Evolutionary conservation across 495 filamentous ascomycete species (phyloP).

Genomic region (Parathielavia hyrcaniae): DNA sequence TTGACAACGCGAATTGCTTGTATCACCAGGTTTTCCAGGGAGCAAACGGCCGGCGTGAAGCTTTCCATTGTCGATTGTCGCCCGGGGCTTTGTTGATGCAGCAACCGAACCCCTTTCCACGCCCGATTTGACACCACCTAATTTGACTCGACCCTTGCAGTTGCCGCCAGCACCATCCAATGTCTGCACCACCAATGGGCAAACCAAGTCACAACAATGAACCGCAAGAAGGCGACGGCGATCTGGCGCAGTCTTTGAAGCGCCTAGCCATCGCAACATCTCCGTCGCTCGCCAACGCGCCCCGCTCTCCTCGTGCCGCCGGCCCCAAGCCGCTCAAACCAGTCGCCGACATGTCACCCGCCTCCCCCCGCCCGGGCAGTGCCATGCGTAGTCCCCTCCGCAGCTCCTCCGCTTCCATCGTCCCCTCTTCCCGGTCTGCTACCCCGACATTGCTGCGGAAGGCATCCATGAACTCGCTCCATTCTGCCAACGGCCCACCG

Average conservation of each 20-base stretch:
- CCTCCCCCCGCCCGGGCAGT: conserved; percentile 34
- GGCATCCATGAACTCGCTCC: conserved; percentile 51
- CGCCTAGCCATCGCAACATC: conserved; percentile 37
- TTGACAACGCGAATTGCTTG: no score
- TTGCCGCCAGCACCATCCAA: conserved; percentile 9
- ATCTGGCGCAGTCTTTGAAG: conserved; percentile 39
- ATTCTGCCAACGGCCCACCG: conserved; percentile 38
- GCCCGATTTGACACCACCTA: background rate
- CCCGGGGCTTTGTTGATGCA: no score
- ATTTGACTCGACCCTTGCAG: conserved; percentile 3
- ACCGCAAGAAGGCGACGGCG: conserved; percentile 19
- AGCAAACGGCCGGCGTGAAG: no score
- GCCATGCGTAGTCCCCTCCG: conserved; percentile 46
- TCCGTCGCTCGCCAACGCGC: conserved; percentile 26
- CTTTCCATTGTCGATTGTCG: no score
- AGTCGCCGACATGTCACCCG: conserved; percentile 27
- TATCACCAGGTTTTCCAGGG: no score
- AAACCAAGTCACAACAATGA: conserved; percentile 18
- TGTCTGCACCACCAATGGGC: conserved; percentile 17
- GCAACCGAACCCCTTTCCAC: no score
- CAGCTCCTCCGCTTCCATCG: conserved; percentile 38
- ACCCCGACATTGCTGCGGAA: conserved; percentile 47
- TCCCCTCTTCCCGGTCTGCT: conserved; percentile 41
- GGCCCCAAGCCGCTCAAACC: conserved; percentile 24
- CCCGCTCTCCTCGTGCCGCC: conserved; percentile 23